These are phyloP conservation scores for Sistotremastrum niveocremeum DNA, from an alignment of 768 basidiomycete species.

Conservation along the genomic window DNA sequence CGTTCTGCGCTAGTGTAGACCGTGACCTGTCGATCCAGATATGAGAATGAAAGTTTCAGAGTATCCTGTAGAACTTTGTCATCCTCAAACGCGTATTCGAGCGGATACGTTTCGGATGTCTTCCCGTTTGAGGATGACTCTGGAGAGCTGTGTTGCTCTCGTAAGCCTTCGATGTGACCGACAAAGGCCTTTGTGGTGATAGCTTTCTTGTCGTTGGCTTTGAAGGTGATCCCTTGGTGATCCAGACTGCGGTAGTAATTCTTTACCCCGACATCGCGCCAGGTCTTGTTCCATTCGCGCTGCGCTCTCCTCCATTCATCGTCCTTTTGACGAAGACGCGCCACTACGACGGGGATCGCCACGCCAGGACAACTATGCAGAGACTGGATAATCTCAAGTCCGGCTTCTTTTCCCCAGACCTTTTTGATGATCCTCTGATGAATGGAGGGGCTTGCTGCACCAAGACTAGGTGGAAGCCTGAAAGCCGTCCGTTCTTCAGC, in stretches of 20 bases:
- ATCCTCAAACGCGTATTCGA: constrained; percentile 69
- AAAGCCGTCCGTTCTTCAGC: constrained; percentile 68
- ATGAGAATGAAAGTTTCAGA: constrained; percentile 80
- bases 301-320: constrained; percentile 98
- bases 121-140: not conserved
- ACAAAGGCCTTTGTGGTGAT: constrained; percentile 65
- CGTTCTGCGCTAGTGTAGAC: constrained; percentile 68
- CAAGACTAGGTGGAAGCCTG: constrained; percentile 81
- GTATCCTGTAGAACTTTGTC: constrained; percentile 73
- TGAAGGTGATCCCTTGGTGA: constrained; percentile 86
- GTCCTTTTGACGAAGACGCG: constrained; percentile 88
- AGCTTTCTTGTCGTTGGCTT: constrained; percentile 78
- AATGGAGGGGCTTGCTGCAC: constrained; percentile 68
- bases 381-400: constrained; percentile 66
- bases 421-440: constrained; percentile 94
- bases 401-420: constrained; percentile 83
- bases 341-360: constrained; percentile 82
- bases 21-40: constrained; percentile 75
- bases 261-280: constrained; percentile 90
- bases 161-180: constrained; percentile 69
- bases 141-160: constrained; percentile 47
- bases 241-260: constrained; percentile 92
- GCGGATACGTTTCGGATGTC: constrained; percentile 32
- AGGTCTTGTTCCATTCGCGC: constrained; percentile 97
- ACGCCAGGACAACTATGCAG: constrained; percentile 87